A percentile compares a stretch with the other conserved stretches of the same genome.
phyloP scores from a whole-genome alignment of 371 early-diverging fungal species.

The Syncephalastrum sp. region DNA sequence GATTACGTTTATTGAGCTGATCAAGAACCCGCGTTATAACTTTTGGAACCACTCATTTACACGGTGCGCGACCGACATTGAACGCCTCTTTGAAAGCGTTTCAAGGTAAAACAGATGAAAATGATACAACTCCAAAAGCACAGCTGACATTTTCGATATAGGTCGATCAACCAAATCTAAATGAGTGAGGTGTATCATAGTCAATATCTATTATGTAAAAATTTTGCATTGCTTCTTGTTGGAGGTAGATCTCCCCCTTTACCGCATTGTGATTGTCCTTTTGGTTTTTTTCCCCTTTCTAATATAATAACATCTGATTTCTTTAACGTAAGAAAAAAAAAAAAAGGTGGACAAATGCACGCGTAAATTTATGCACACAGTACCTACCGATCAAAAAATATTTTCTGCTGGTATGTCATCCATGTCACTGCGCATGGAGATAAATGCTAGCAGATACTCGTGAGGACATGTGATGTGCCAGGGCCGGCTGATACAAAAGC shows the following conservation, averaged over 20 bases:
- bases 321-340: too few relatives aligned
- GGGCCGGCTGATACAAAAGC: too few relatives aligned
- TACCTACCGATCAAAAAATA: neutral
- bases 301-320: neutral
- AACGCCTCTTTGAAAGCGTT: conserved; percentile 72
- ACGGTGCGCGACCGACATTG: conserved; percentile 71
- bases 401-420: conserved; percentile 1
- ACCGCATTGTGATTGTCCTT: conserved; percentile 2
- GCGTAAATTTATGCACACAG: neutral
- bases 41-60: conserved; percentile 88
- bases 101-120: conserved; percentile 45
- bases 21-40: conserved; percentile 88
- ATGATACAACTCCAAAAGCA: neutral
- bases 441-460: too few relatives aligned
- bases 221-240: conserved; percentile 5
- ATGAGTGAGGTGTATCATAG: conserved; percentile 6
- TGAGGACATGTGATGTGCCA: too few relatives aligned
- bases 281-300: conserved; percentile 6
- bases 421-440: neutral
- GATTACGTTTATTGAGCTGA: conserved; percentile 95
- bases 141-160: neutral
- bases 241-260: neutral
- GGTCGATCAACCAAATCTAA: conserved; percentile 19
- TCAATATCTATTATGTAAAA: conserved; percentile 8
- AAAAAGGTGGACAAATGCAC: neutral